Conservation (phyloP, 116 monocot genomes). For the Cymodocea nodosa region DNA sequence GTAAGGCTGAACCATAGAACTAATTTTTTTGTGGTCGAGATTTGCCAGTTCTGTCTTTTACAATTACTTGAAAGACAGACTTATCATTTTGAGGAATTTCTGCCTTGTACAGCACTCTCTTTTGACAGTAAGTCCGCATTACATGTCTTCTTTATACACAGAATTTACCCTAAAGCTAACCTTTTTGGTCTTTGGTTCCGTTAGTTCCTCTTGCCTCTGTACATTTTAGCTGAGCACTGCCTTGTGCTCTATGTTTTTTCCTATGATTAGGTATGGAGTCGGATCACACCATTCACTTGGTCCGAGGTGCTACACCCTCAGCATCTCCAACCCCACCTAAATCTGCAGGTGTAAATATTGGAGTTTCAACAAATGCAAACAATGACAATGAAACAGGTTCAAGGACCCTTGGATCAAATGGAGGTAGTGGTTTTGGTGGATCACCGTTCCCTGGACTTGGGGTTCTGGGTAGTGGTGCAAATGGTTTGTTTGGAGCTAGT, state of each 20-base stretch:
- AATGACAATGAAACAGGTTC: conserved; percentile 4
- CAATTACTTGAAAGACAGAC: too few species aligned
- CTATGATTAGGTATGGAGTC: conserved; percentile 51
- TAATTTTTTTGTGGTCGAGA: too few species aligned
- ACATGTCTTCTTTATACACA: too few species aligned
- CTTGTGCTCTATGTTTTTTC: neutral
- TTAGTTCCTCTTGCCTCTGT: too few species aligned
- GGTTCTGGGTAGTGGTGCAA: conserved; percentile 11
- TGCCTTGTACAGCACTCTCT: too few species aligned
- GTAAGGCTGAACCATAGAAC: too few species aligned
- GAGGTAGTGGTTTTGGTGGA: conserved; percentile 27
- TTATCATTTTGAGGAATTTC: too few species aligned
- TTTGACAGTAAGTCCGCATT: too few species aligned
- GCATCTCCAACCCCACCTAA: neutral
- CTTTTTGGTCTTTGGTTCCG: too few species aligned
- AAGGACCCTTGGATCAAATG: conserved; percentile 18
- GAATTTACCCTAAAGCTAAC: too few species aligned
- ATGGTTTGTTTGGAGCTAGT: conserved; percentile 44
- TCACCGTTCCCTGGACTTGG: conserved; percentile 40
- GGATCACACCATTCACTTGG: conserved; percentile 68
- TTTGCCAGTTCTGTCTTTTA: too few species aligned
- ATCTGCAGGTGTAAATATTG: conserved; percentile 10
- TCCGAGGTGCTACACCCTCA: conserved; percentile 44
- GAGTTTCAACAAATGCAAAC: conserved; percentile 12
- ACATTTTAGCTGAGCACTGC: too few species aligned